Conservation (phyloP, 2,329 filamentous ascomycete species). For the Penicillium sumatraense region DNA sequence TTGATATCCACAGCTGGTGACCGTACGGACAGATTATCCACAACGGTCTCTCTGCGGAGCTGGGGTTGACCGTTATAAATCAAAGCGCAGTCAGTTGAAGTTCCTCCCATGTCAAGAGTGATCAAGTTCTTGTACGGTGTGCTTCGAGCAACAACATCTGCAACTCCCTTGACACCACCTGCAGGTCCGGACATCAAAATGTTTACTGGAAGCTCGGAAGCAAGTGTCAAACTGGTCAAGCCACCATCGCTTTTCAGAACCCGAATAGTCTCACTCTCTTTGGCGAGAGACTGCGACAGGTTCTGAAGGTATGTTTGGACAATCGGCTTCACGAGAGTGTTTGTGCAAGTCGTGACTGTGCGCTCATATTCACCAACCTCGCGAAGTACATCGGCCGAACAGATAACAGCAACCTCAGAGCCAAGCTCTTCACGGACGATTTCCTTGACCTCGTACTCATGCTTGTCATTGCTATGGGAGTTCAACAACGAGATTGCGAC, state of each 20-base stretch:
- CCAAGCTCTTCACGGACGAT: constrained; percentile 51
- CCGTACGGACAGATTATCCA: constrained; percentile 50
- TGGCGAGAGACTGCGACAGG: constrained; percentile 43
- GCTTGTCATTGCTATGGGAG: constrained; percentile 50
- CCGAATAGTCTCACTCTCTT: constrained; percentile 51
- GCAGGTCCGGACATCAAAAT: constrained; percentile 57
- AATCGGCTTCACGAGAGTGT: constrained; percentile 54
- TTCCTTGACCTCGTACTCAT: constrained; percentile 46
- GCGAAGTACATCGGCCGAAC: constrained; percentile 51
- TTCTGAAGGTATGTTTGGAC: constrained; percentile 52
- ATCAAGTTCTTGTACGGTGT: constrained; percentile 55
- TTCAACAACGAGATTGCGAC: constrained; percentile 55
- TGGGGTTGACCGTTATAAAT: constrained; percentile 50
- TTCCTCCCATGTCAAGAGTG: constrained; percentile 58
- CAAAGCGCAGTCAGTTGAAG: constrained; percentile 54
- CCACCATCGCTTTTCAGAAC: constrained; percentile 57
- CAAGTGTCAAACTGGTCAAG: constrained; percentile 51
- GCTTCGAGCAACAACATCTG: constrained; percentile 51
- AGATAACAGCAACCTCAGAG: constrained; percentile 48
- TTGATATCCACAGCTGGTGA: constrained; percentile 55
- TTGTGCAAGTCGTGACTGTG: constrained; percentile 54
- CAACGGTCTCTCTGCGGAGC: constrained; percentile 52
- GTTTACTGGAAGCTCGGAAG: constrained; percentile 53
- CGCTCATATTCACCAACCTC: constrained; percentile 57
- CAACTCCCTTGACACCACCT: constrained; percentile 56